Conservation (phyloP, 2,329 filamentous ascomycete genomes). For the Cladosporium sp. region DNA sequence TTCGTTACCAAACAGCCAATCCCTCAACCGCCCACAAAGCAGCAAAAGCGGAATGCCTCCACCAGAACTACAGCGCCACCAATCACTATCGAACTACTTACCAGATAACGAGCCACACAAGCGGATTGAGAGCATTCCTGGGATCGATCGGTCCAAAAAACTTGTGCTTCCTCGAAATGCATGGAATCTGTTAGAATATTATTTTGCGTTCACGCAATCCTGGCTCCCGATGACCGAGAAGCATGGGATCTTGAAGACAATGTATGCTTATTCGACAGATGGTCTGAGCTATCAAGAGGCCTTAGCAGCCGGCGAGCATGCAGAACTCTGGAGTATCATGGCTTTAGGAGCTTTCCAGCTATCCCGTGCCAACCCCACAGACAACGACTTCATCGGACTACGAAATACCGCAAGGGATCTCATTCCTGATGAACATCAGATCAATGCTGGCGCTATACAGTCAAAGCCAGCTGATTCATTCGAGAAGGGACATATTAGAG, state of each 20-base stretch:
- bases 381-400: conserved; percentile 30
- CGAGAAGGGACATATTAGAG: conserved; percentile 39
- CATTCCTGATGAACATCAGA: not conserved
- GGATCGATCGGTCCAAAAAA: not conserved
- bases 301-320: conserved; percentile 33
- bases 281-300: conserved; percentile 32
- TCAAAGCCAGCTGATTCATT: conserved; percentile 20
- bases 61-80: not conserved
- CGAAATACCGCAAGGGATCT: conserved; percentile 22
- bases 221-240: conserved; percentile 74
- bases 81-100: not conserved
- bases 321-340: conserved; percentile 44
- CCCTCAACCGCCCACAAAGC: not conserved
- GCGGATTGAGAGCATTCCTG: not conserved
- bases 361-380: conserved; percentile 25
- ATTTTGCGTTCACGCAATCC: conserved; percentile 70
- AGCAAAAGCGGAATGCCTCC: not conserved
- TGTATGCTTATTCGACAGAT: conserved; percentile 51
- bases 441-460: not conserved
- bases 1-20: not conserved
- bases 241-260: conserved; percentile 55
- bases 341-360: conserved; percentile 37
- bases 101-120: not conserved
- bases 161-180: conserved; percentile 49
- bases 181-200: conserved; percentile 64